These are phyloP conservation scores for Macrocystidia cucumis DNA, from an alignment of 1,284 basidiomycete species.

Conservation along the genomic window DNA sequence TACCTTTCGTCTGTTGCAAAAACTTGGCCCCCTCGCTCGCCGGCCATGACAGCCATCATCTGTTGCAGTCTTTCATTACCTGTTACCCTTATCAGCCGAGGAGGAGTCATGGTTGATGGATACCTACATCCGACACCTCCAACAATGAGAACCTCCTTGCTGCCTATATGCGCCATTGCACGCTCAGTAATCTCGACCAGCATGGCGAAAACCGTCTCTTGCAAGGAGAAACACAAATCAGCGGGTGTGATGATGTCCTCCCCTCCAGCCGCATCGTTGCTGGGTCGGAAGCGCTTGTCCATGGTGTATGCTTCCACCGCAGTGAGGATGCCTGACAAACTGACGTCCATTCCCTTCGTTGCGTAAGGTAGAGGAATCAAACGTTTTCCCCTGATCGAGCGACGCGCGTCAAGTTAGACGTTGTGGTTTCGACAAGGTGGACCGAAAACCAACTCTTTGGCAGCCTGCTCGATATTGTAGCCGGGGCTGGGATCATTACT, in stretches of 20 bases:
- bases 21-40: slow-evolving; percentile 82
- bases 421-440: slow-evolving; percentile 17
- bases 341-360: slow-evolving; percentile 99
- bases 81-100: slow-evolving; percentile 21
- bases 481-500: slow-evolving; percentile 96
- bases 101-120: background rate
- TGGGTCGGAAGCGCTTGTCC: slow-evolving; percentile 64
- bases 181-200: slow-evolving; percentile 98
- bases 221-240: slow-evolving; percentile 94
- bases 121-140: slow-evolving; percentile 96
- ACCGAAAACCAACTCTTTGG: slow-evolving; percentile 60
- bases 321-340: slow-evolving; percentile 89
- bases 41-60: slow-evolving; percentile 98
- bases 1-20: slow-evolving; percentile 97
- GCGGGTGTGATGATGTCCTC: slow-evolving; percentile 82
- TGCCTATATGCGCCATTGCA: slow-evolving; percentile 98
- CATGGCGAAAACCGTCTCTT: slow-evolving; percentile 98
- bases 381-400: slow-evolving; percentile 49
- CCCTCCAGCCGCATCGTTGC: slow-evolving; percentile 28
- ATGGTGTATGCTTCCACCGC: slow-evolving; percentile 83
- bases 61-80: slow-evolving; percentile 89
- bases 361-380: slow-evolving; percentile 87
- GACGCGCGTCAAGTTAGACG: slow-evolving; percentile 4
- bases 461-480: slow-evolving; percentile 97
- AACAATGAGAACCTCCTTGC: slow-evolving; percentile 94